These are phyloP conservation scores for Bruguiera sexangula DNA, from an alignment of 345 rosid species.

Conservation along the genomic window DNA sequence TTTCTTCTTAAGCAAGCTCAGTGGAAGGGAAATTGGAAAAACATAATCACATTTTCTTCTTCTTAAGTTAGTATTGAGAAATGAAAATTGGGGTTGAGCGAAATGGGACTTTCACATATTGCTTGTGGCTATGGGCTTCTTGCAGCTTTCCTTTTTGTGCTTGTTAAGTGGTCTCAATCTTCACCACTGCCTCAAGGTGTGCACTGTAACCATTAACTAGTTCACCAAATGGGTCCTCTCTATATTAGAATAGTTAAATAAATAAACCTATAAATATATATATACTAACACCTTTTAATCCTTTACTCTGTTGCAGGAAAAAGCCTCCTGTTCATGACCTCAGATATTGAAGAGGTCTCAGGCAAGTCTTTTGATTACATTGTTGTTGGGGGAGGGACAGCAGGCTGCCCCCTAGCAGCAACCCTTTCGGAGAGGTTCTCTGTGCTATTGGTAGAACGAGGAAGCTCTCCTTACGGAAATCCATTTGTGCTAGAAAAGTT, in stretches of 20 bases:
- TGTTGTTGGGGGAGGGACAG: constrained; percentile 70
- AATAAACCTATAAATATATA: too few relatives aligned
- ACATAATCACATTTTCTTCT: background rate
- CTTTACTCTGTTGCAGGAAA: constrained; percentile 27
- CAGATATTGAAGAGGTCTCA: constrained; percentile 46
- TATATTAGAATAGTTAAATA: too few relatives aligned
- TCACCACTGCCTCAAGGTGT: constrained; percentile 36
- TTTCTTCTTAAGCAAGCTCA: constrained; percentile 1
- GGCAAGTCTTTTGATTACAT: constrained; percentile 80
- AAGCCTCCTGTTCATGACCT: constrained; percentile 52
- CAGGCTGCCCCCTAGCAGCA: constrained; percentile 70
- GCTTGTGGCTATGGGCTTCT: constrained; percentile 18
- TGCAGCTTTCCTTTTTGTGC: constrained; percentile 17
- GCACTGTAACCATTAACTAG: background rate
- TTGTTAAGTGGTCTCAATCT: constrained; percentile 10
- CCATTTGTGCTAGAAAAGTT: constrained; percentile 45
- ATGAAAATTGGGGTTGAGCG: constrained; percentile 1
- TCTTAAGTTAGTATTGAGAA: background rate
- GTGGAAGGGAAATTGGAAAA: constrained; percentile 1
- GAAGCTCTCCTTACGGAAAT: constrained; percentile 63
- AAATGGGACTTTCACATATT: constrained; percentile 1
- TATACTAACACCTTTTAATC: background rate
- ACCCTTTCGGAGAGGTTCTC: constrained; percentile 57
- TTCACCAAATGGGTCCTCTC: too few relatives aligned
- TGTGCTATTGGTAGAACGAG: constrained; percentile 63